These are phyloP conservation scores for Candida albicans DNA, from an alignment of 1,139 yeast species.

Conservation along the genomic window DNA sequence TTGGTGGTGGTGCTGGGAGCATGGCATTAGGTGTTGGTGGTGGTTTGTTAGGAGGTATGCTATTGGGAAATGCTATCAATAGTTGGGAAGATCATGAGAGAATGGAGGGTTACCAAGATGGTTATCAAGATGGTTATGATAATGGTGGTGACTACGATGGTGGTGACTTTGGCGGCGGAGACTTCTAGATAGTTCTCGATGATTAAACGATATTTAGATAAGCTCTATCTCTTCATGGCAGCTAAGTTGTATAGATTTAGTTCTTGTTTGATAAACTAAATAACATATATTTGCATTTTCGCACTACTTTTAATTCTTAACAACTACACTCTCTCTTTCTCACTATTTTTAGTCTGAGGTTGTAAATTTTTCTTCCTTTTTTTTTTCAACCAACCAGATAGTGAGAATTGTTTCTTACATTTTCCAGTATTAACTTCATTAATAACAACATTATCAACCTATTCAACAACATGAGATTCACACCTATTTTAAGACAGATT, in stretches of 20 bases:
- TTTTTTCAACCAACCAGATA: constrained; percentile 17
- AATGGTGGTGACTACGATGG: constrained; percentile 28
- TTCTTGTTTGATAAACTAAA: no score
- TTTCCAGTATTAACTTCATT: neutral
- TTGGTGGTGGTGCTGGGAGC: constrained; percentile 35
- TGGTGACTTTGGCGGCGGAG: constrained; percentile 24
- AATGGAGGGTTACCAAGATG: constrained; percentile 32
- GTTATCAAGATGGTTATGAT: constrained; percentile 31
- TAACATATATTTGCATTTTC: neutral
- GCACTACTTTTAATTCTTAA: neutral
- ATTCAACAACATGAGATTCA: constrained; percentile 35
- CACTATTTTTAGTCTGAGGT: neutral
- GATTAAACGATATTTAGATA: neutral
- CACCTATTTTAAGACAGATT: constrained; percentile 49
- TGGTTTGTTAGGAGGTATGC: constrained; percentile 75
- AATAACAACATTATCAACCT: neutral
- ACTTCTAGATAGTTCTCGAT: constrained; percentile 11
- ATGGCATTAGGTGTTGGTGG: constrained; percentile 77
- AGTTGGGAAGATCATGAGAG: constrained; percentile 27
- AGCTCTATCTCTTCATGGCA: neutral
- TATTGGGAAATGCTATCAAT: constrained; percentile 48
- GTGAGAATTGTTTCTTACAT: constrained; percentile 10
- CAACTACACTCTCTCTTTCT: no score
- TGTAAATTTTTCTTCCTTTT: neutral
- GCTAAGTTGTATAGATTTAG: neutral